Conservation (phyloP, 176 grass and related monocot species). For the Pontederia paniculata region DNA sequence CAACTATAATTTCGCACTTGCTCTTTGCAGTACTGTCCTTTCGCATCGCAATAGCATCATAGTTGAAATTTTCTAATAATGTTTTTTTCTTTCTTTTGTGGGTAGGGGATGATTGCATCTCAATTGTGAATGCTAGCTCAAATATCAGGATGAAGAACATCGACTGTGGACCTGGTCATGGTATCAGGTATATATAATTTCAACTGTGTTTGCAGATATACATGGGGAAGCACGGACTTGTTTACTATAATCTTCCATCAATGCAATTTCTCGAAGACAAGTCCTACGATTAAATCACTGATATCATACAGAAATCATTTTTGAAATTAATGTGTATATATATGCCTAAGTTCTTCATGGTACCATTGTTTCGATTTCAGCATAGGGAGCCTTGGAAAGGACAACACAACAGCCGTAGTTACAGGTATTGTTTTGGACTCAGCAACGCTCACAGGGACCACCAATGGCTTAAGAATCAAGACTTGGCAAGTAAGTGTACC, state of each 20-base stretch:
- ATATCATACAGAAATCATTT: no score
- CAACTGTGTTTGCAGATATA: no score
- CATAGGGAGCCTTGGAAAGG: slow-evolving; percentile 85
- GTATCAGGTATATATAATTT: slow-evolving; percentile 69
- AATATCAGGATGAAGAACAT: slow-evolving; percentile 51
- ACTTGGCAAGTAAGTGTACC: slow-evolving; percentile 58
- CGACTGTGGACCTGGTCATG: slow-evolving; percentile 69
- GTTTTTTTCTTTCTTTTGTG: neutral
- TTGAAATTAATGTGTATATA: no score
- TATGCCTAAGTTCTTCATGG: no score
- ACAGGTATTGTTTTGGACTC: slow-evolving; percentile 38
- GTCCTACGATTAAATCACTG: no score
- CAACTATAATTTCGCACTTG: no score
- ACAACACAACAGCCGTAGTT: slow-evolving; percentile 42
- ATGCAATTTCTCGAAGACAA: no score
- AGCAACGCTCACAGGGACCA: slow-evolving; percentile 35
- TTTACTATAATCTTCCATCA: no score
- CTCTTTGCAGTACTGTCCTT: no score
- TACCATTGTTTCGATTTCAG: slow-evolving; percentile 22
- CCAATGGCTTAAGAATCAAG: slow-evolving; percentile 87
- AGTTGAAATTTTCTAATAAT: neutral
- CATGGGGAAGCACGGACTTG: no score
- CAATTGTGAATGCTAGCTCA: slow-evolving; percentile 74
- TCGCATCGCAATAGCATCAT: no score
- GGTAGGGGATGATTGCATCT: slow-evolving; percentile 80